Conservation (phyloP, 139 green algal species). For the Auxenochlorella pyrenoidosa region DNA sequence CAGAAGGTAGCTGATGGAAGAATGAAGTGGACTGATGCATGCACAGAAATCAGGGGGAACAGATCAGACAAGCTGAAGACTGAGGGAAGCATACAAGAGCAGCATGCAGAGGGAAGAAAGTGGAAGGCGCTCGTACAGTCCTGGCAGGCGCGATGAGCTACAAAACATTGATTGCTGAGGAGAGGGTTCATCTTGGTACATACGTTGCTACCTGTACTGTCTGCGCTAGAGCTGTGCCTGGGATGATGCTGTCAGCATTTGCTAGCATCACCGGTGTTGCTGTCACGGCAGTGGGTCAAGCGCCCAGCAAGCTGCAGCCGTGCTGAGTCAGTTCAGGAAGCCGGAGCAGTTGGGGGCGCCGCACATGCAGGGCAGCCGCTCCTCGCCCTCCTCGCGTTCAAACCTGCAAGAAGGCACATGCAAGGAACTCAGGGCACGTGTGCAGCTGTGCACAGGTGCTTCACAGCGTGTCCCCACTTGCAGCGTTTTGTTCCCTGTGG, state of each 20-base stretch:
- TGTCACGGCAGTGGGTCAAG: background rate
- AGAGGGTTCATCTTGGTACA: too few relatives aligned
- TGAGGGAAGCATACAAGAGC: background rate
- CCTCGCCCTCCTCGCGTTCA: conserved; percentile 58
- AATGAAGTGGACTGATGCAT: background rate
- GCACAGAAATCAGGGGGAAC: background rate
- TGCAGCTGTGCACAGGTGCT: background rate
- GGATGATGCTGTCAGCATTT: background rate
- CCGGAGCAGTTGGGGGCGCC: conserved; percentile 86
- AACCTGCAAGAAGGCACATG: conserved; percentile 40
- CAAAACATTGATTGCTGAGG: too few relatives aligned
- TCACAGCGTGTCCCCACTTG: too few relatives aligned
- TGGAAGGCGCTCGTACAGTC: background rate
- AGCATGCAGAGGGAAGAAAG: background rate
- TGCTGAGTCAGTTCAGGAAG: conserved; percentile 59
- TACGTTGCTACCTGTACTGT: background rate
- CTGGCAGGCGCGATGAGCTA: too few relatives aligned
- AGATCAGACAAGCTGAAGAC: background rate
- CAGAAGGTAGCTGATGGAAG: too few relatives aligned
- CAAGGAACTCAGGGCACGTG: too few relatives aligned
- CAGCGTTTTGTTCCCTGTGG: too few relatives aligned
- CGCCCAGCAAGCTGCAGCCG: background rate
- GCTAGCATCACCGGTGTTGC: background rate
- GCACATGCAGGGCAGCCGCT: conserved; percentile 74
- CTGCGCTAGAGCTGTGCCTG: background rate